A percentile compares a stretch with the other conserved stretches of the same genome.
Evolutionary conservation across 495 filamentous ascomycete species (phyloP).

Genomic region (Hyaloscypha variabilis): DNA sequence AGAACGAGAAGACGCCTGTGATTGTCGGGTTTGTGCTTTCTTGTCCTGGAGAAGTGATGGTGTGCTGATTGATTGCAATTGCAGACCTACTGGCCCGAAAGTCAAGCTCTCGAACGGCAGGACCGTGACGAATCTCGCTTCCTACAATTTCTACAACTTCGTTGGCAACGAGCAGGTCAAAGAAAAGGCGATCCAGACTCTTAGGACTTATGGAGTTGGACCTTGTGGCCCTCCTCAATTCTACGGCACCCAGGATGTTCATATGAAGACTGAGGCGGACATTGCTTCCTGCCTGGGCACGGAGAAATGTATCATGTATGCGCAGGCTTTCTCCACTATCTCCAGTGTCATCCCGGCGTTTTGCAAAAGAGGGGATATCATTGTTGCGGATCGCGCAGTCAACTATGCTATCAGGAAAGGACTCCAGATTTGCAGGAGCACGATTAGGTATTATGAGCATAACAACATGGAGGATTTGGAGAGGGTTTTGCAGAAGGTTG

Average conservation of each 20-base stretch:
- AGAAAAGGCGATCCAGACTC: conserved; percentile 89
- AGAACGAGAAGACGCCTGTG: conserved; percentile 82
- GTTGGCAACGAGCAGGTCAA: conserved; percentile 88
- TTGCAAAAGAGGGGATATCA: conserved; percentile 95
- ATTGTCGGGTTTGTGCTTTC: conserved; percentile 72
- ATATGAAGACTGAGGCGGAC: conserved; percentile 95
- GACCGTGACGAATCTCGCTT: conserved; percentile 88
- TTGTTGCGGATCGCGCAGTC: conserved; percentile 93
- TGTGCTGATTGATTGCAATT: conserved; percentile 10
- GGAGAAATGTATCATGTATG: conserved; percentile 88
- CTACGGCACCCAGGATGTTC: conserved; percentile 98
- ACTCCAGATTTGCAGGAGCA: conserved; percentile 88
- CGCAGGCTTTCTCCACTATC: conserved; percentile 94
- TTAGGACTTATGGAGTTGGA: conserved; percentile 94
- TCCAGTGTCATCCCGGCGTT: conserved; percentile 94
- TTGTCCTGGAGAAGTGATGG: neutral
- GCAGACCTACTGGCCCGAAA: conserved; percentile 85
- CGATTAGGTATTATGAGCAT: conserved; percentile 91
- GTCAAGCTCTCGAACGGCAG: conserved; percentile 87
- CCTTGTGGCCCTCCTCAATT: conserved; percentile 96
- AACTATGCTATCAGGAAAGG: conserved; percentile 95
- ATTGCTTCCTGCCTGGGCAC: conserved; percentile 87
- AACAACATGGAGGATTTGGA: conserved; percentile 95
- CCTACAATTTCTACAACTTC: conserved; percentile 97
- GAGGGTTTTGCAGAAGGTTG: conserved; percentile 79